A percentile compares a stretch with the other conserved stretches of the same genome.
Evolutionary conservation across 345 rosid species (phyloP).

Genomic region (Gossypium rotundifolium): DNA sequence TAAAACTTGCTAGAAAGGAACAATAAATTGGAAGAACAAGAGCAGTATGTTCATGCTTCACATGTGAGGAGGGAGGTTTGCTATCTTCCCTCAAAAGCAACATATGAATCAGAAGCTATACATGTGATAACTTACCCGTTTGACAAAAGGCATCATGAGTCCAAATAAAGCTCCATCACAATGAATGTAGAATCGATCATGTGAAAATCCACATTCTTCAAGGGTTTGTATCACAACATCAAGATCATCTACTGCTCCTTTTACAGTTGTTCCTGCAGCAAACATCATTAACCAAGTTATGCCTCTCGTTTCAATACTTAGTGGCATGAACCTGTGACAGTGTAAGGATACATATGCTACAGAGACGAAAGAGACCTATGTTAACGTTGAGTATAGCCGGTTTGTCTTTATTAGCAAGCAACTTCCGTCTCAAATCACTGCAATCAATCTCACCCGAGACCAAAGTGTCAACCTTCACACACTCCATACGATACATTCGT

Average conservation of each 20-base stretch:
- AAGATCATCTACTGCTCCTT: slow-evolving; percentile 97
- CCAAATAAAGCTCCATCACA: slow-evolving; percentile 98
- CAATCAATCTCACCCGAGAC: slow-evolving; percentile 90
- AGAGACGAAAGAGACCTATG: slow-evolving; percentile 49
- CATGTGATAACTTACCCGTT: slow-evolving; percentile 47
- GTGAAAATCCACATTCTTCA: slow-evolving; percentile 72
- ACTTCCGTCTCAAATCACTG: slow-evolving; percentile 51
- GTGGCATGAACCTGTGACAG: not conserved
- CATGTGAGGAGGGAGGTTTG: not conserved
- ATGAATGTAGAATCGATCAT: slow-evolving; percentile 83
- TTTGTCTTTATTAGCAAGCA: slow-evolving; percentile 76
- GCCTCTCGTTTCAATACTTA: not conserved
- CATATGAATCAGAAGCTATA: not conserved
- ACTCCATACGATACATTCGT: slow-evolving; percentile 92
- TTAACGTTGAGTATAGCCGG: slow-evolving; percentile 92
- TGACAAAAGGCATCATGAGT: slow-evolving; percentile 97
- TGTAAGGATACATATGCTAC: not conserved
- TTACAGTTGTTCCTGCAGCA: slow-evolving; percentile 78
- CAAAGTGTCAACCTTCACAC: slow-evolving; percentile 65
- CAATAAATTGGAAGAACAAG: too few relatives aligned
- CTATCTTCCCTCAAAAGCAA: not conserved
- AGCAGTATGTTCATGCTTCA: not conserved
- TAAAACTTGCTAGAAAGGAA: too few relatives aligned
- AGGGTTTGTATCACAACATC: slow-evolving; percentile 88
- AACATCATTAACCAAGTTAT: slow-evolving; percentile 4